Evolutionary conservation across 768 basidiomycete genomes (phyloP), one percentile per base, ranked within the genome.

Genomic region (Serendipita sp.): DNA sequence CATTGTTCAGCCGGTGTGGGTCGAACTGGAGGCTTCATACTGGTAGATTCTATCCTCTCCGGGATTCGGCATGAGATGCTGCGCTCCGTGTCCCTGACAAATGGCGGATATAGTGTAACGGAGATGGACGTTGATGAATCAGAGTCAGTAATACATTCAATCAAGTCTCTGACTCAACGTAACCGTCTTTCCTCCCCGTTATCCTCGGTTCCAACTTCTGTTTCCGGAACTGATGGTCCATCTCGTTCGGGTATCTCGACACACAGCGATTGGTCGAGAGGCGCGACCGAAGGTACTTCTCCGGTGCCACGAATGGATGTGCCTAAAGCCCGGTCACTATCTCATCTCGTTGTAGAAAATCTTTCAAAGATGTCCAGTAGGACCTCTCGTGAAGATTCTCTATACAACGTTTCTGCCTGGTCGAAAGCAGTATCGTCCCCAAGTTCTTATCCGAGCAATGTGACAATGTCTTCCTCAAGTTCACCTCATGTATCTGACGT

Each of bases 1-100:
- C 91, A 94, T 72, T 94, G 94, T 71, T 93, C 91, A 35, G 95
- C 95, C 0, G 95, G 95, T 18, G 92, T 96, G 3, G 95, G 95
- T 0, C 81, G 95, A 46, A 97, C 95, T 0, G 95, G 95, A 23
- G 89, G 88, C 30, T 97, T 91, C 73, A 92, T 97, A 70, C 84
- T 89, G 5, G 83, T 95, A 1, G 90, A 92, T 72, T 85, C 90
- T 5, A 78, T 91, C n/a, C 76, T 94, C 64, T 88, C 91, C 71
- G 86, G 82, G 3, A 75, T 92, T 2, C 76, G 81, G 69, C 72
- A 79, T 62, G 88, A 91, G 74, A 69, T 86, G 70, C 41, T 41
- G 23, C 60, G 63, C 35, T 66, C 67, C 46, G 66, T 69, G 66
- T 51, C 32, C 30, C 28, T 32, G 32, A n/a, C 30, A 64, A 18